Evolutionary conservation across 805 yeast species (phyloP), one percentile per base, ranked within the genome.

Genomic region (Metschnikowia matae): DNA sequence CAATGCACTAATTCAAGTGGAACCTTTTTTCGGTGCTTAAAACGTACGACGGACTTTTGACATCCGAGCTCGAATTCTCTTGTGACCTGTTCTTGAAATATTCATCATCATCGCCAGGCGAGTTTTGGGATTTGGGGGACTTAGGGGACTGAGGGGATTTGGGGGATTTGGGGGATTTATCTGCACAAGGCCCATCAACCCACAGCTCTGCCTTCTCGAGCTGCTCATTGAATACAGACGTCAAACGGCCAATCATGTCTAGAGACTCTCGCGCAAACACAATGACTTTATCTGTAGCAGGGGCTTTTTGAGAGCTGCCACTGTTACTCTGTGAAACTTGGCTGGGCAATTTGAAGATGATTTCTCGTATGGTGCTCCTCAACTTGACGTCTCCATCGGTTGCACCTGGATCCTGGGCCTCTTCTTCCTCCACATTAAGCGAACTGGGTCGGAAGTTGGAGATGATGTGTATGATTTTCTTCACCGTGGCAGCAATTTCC

Each of bases 401-500:
- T 14, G 42, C 14, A 14, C 15, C 33, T 17, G 26, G 14, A 8
- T 29, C 44, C 36, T 21, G 52, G 7, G 34, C 40, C 26, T 52
- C 52, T 21, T 35, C 44, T 21, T 29, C 43, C 15, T 35, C 53
- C 18, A 41, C 49, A 23, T 39, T 48, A 40, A 70, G 58, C 1
- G 73, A 59, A n/a, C 71, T 65, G 6, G 75, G 75, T 41, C 64
- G 87, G 58, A 89, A 88, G 55, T 87, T 87, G 3, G 97, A 88
- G 10, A 94, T 87, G 36, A 92, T 81, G 38, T 83, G 81, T 34
- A 91, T 90, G 43, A 90, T 89, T 63, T 89, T 92, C 64, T 89
- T 88, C 23, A 94, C 91, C 0, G 97, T 94, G 0, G 87, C 80
- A 7, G 91, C 84, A 34, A 92, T 89, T 57, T 92, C 99, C 56